Evolutionary conservation across 495 filamentous ascomycete genomes (phyloP).

Genomic region (Neurospora tetrasperma): DNA sequence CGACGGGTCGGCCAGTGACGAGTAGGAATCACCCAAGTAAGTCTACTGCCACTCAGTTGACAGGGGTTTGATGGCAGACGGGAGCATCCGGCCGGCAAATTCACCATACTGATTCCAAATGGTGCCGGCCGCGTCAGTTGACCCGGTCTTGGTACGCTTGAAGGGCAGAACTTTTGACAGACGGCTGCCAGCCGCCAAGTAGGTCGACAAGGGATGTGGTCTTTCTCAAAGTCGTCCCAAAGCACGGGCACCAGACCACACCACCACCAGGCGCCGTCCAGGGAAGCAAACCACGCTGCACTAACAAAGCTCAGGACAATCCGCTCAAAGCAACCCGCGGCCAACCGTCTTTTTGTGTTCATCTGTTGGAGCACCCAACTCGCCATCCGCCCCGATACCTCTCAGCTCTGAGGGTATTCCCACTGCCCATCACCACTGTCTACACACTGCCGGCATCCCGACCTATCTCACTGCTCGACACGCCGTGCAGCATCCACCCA

Average conservation of each 20-base stretch:
- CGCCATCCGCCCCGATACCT: background rate
- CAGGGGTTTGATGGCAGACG: background rate
- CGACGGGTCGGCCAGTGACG: background rate
- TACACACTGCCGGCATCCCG: background rate
- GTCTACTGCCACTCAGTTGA: background rate
- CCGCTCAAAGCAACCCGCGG: background rate
- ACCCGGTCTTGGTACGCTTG: background rate
- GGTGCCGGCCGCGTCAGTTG: background rate
- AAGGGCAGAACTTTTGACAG: background rate
- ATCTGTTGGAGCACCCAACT: background rate
- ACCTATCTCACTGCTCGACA: background rate
- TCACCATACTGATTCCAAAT: background rate
- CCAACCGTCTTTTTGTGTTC: background rate
- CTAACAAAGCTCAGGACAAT: background rate
- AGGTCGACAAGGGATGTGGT: background rate
- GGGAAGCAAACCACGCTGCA: background rate
- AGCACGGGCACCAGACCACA: background rate
- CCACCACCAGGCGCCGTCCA: background rate
- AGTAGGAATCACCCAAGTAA: background rate
- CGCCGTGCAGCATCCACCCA: background rate
- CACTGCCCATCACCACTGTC: background rate
- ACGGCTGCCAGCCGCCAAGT: background rate
- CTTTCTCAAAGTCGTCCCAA: background rate
- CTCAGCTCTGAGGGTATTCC: background rate
- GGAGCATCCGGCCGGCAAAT: background rate